Evolutionary conservation across 495 filamentous ascomycete species (phyloP), one percentile per base, ranked within the genome.

Genomic region (Lepidopterella palustris): DNA sequence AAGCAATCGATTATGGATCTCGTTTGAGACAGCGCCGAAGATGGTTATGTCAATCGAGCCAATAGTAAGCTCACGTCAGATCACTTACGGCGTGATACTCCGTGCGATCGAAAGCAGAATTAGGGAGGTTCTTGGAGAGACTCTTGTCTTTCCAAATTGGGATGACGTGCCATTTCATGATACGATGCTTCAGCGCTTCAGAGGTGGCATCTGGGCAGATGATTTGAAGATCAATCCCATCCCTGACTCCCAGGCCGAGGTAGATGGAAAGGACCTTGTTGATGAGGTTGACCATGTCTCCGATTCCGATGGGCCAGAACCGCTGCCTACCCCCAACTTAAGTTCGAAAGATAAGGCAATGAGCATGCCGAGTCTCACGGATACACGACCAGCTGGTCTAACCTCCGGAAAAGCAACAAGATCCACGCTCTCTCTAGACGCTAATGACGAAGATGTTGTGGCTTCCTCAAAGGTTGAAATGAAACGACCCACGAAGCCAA

Each of bases 41-140:
- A 88, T 98, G 76, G 90, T 90, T 51, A 84, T 97, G 78, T 82
- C 84, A 21, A 90, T 98, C 50, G 88, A 97, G 69, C 93, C 93
- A 5, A 90, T 98, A 61, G 90, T 98, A 52, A 96, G 91, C 73
- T 87, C 89, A 5, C 86, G 92, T 55, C 92, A 97, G 71, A 95
- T 98, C 52, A 96, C 93, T 0, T 97, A 92, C 71, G 86, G 85
- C 5, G 82, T 96, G 47, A 92, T 98, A 48, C 80, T 97, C 11
- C 86, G 90, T 50, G 87, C 91, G 50, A 98, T 98, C 59, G 93
- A 97, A 71, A 95, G 87, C 63, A 79, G 92, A 24, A 96, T 98
- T 68, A 85, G 92, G 57, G 91, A 96, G 71, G 89, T 97, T 39
- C 78, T 98, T 53, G 89, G 84, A 1, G 93, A 98, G 73, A 96